Evolutionary conservation across 2,329 filamentous ascomycete genomes (phyloP).

Genomic region (Pseudogymnoascus verrucosus): DNA sequence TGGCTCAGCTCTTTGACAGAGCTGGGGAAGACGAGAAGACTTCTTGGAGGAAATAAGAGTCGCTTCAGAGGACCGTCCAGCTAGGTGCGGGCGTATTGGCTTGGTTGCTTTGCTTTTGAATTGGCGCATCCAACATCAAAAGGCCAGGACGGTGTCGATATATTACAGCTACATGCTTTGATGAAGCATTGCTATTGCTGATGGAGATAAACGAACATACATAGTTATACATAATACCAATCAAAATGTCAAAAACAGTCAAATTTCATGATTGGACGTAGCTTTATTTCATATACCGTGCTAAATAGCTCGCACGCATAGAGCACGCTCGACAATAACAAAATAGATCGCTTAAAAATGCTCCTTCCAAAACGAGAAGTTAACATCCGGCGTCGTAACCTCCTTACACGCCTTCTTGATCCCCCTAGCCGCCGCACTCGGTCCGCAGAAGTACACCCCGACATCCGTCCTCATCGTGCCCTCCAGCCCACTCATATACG

Average conservation of each 20-base stretch:
- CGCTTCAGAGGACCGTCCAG: background rate
- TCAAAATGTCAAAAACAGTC: background rate
- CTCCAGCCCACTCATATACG: constrained; percentile 77
- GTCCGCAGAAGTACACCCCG: constrained; percentile 86
- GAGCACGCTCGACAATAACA: background rate
- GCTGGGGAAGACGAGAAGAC: background rate
- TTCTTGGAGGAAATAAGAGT: background rate
- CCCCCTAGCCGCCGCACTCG: constrained; percentile 55
- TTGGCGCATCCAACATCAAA: background rate
- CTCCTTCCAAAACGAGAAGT: constrained; percentile 99
- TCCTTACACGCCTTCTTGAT: constrained; percentile 75
- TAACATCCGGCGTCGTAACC: constrained; percentile 68
- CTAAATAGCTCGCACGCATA: background rate
- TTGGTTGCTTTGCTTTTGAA: background rate
- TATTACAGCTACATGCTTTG: background rate
- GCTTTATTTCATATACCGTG: background rate
- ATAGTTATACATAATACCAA: background rate
- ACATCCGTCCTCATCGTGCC: constrained; percentile 72
- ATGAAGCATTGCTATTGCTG: background rate
- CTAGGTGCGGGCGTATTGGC: background rate
- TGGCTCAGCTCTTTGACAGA: background rate
- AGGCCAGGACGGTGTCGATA: background rate
- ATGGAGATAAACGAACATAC: background rate
- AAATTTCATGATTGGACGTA: background rate
- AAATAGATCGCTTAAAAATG: constrained; percentile 51